Conservation (phyloP, 768 basidiomycete genomes). For the Paxillus rubicundulus region DNA sequence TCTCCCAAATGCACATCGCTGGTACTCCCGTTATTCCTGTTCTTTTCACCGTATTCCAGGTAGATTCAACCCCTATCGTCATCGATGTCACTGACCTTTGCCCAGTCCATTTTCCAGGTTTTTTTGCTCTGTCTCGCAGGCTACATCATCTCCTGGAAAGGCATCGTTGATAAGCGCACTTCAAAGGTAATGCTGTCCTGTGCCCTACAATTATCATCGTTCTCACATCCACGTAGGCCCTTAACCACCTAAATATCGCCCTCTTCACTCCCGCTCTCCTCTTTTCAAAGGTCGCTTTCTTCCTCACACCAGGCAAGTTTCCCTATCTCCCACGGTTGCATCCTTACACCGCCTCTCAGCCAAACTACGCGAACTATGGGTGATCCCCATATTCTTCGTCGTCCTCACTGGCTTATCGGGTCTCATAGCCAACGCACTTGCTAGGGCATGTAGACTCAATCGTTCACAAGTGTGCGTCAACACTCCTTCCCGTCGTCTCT, state of each 20-base stretch:
- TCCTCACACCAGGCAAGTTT: slow-evolving; percentile 67
- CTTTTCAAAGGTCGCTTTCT: slow-evolving; percentile 95
- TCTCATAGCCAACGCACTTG: slow-evolving; percentile 59
- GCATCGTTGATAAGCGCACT: slow-evolving; percentile 84
- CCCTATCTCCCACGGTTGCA: neutral
- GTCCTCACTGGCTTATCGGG: slow-evolving; percentile 75
- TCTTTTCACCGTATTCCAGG: slow-evolving; percentile 32
- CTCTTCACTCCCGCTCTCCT: slow-evolving; percentile 87
- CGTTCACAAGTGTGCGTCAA: slow-evolving; percentile 68
- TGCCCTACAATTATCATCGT: neutral
- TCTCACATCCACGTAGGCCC: slow-evolving; percentile 43
- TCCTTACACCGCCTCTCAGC: slow-evolving; percentile 35
- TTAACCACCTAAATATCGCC: slow-evolving; percentile 81
- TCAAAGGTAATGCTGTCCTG: slow-evolving; percentile 60
- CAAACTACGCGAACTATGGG: slow-evolving; percentile 80
- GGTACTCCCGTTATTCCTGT: neutral
- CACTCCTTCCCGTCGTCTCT: neutral
- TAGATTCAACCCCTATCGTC: neutral
- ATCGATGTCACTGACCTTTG: neutral
- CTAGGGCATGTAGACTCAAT: slow-evolving; percentile 62
- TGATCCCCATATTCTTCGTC: slow-evolving; percentile 83
- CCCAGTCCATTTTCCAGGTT: slow-evolving; percentile 84
- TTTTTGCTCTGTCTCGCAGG: slow-evolving; percentile 84
- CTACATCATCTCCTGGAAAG: slow-evolving; percentile 72
- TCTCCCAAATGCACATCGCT: neutral